Evolutionary conservation across 2,329 filamentous ascomycete genomes (phyloP).

Genomic region (Colletotrichum phormii): DNA sequence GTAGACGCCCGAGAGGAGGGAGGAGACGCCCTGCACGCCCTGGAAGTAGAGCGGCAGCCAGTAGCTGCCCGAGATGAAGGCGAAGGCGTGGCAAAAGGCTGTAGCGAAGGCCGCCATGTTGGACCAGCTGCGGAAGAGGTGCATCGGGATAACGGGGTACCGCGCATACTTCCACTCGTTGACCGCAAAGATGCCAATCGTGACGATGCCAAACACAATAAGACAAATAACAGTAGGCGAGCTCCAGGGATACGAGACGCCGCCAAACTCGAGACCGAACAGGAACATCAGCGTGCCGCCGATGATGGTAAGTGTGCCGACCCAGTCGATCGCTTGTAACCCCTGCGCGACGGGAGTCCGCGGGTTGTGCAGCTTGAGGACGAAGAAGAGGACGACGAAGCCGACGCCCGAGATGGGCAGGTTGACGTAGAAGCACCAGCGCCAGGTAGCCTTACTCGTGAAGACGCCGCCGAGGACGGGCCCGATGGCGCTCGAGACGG

Average conservation of each 20-base stretch:
- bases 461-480: slow-evolving; percentile 74
- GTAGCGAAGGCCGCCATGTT: slow-evolving; percentile 67
- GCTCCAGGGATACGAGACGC: slow-evolving; percentile 70
- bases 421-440: slow-evolving; percentile 64
- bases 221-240: slow-evolving; percentile 72
- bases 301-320: slow-evolving; percentile 71
- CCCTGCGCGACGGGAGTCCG: slow-evolving; percentile 71
- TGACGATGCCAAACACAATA: slow-evolving; percentile 67
- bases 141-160: slow-evolving; percentile 76
- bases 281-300: slow-evolving; percentile 76
- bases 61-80: slow-evolving; percentile 75
- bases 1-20: slow-evolving; percentile 70
- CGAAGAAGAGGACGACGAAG: slow-evolving; percentile 69
- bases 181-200: slow-evolving; percentile 64
- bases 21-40: slow-evolving; percentile 70
- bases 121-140: slow-evolving; percentile 66
- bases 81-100: slow-evolving; percentile 60
- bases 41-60: slow-evolving; percentile 82
- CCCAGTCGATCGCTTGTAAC: slow-evolving; percentile 70
- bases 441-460: slow-evolving; percentile 69
- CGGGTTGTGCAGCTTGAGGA: slow-evolving; percentile 75
- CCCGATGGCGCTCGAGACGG: slow-evolving; percentile 72
- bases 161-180: slow-evolving; percentile 73
- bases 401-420: slow-evolving; percentile 65
- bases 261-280: slow-evolving; percentile 77